A percentile compares a stretch with the other conserved stretches of the same genome.
These are phyloP conservation scores for Orbilia javanica DNA, from an alignment of 2,329 filamentous ascomycete genomes.

Conservation along the genomic window DNA sequence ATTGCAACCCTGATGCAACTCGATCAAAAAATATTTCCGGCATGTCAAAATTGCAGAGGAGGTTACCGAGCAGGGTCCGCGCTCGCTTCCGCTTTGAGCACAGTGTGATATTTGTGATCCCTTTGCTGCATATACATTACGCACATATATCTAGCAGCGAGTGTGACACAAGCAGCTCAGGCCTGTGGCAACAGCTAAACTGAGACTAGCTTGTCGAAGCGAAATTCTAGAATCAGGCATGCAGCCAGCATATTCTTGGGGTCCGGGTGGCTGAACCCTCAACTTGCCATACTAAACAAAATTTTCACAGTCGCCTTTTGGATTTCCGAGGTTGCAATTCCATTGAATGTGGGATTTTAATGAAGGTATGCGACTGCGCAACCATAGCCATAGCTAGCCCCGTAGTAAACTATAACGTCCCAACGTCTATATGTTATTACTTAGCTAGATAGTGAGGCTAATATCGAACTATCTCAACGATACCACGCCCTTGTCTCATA, in stretches of 20 bases:
- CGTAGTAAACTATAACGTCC: no score
- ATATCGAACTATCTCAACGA: no score
- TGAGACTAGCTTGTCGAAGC: background rate
- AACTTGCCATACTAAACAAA: background rate
- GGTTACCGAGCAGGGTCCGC: background rate
- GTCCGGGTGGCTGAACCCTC: background rate
- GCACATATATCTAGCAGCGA: background rate
- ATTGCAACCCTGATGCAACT: background rate
- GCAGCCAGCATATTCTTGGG: background rate
- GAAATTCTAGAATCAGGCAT: background rate
- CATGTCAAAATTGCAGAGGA: background rate
- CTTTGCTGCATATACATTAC: background rate
- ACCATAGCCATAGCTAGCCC: no score
- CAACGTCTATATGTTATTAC: no score
- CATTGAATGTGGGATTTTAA: background rate
- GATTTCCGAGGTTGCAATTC: background rate
- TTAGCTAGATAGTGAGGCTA: no score
- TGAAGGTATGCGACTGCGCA: background rate
- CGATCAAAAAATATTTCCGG: background rate
- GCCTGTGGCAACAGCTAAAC: background rate
- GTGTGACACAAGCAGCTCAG: background rate
- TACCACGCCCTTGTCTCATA: no score
- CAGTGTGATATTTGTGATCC: no score
- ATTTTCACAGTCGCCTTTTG: background rate
- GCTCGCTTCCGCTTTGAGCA: background rate